Evolutionary conservation across 2,329 filamentous ascomycete genomes (phyloP), one percentile per base, ranked within the genome.

Genomic region (Diaporthe sp.): DNA sequence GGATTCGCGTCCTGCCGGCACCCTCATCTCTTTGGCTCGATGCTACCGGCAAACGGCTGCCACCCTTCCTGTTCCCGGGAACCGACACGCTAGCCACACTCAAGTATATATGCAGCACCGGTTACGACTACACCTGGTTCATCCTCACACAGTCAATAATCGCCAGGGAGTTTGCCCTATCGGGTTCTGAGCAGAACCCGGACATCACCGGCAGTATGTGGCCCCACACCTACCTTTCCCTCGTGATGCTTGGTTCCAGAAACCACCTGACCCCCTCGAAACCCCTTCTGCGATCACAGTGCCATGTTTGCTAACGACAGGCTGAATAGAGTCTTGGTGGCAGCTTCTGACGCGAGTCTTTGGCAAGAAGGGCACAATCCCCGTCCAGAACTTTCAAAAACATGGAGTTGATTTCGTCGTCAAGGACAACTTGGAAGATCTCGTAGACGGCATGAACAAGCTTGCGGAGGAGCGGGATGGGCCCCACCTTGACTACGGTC

Each of bases 91-190:
- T 92, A 6, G 87, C 84, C 0, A 92, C 90, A 2, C 85, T 92
- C 22, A 88, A 88, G 82, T 82, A 92, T 79, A 92, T 92, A 76
- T 91, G 89, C 84, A 82, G 81, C 77, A 92, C 91, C 0, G 90
- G 91, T 0, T 88, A 91, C 82, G 90, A 92, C 80, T 92, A 92
- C 83, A 88, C 88, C 2, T 92, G 91, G 90, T 92, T 92, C 82
- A 86, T 92, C 73, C 85, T 91, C 3, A 86, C 90, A 80, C 88
- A 89, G 76, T 83, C 82, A 79, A 92, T 92, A 78, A 88, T 92
- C 62, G 88, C 89, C n/a, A 86, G 88, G 28, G 90, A 92, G 81
- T 92, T 92, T 75, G 89, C 88, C 17, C 86, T 92, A 0, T 92
- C 90, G 0, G 90, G 90, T 12, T 91, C 89, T 0, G 90, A 92